Base-by-base conservation (phyloP, 495 filamentous ascomycete genomes). In the Aspergillus taichungensis region DNA sequence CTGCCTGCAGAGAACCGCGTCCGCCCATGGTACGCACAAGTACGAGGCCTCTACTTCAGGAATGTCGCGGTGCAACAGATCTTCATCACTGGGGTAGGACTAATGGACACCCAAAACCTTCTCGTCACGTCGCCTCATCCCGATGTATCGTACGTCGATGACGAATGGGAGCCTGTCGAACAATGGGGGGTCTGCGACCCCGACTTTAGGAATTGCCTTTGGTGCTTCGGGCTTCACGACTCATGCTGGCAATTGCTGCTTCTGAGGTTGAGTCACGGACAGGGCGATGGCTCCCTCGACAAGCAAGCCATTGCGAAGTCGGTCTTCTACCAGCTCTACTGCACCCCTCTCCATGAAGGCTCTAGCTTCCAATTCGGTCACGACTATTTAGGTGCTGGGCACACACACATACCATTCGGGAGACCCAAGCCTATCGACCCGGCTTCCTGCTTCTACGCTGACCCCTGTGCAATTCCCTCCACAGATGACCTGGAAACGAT, bases 1-100 rank as follows among this genome's bases (percentile, higher is more conserved):
- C 41, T 27, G 18, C 13, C 44, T 42, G 37, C 14, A n/a, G 24
- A 29, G 30, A 32, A n/a, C 12, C 47, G 36, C 11, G 18, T 27
- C 43, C 47, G 52, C 44, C 47, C 52, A 14, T 55, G 52, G 52
- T 55, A 51, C 37, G 47, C 40, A 27, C 47, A 55, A 40, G 45
- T 51, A 30, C 47, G 47, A 45, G 52, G 43, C 24, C 18, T 54
- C 33, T 46, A 42, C 35, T 0, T 30, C 32, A 29, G 30, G 10
- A 18, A 54, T 42, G 13, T 11, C 9, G 10, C 14, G 27, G 13
- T 12, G 41, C 40, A 31, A 31, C 6, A 37, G 10, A 34, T 43
- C 13, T 8, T 11, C n/a, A 42, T 51, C 0, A 54, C 52, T 18
- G 51, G 47, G 29, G 8, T 47, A 45, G 51, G 51, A 8, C 40